Evolutionary conservation across 257 asterid species (phyloP).

Genomic region (Nicotiana tabacum): DNA sequence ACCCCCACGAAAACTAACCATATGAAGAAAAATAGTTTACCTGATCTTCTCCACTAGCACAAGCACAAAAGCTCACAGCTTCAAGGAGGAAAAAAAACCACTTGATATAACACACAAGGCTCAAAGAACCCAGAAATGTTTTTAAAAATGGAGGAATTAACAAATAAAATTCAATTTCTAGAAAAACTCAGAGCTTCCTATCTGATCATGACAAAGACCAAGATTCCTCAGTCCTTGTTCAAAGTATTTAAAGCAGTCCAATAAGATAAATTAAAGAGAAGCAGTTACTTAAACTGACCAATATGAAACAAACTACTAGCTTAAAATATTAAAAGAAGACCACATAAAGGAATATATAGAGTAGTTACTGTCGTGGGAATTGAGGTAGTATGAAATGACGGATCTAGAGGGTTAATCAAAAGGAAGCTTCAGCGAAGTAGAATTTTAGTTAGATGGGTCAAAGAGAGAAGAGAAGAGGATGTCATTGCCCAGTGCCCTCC

Average conservation of each 20-base stretch:
- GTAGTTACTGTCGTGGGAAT: neutral
- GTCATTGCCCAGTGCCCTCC: neutral
- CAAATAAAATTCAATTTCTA: neutral
- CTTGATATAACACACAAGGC: neutral
- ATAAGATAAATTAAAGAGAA: neutral
- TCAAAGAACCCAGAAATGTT: neutral
- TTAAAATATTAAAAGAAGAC: neutral
- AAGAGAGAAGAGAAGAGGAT: neutral
- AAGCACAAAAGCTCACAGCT: neutral
- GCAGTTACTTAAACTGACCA: no score
- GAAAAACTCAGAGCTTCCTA: neutral
- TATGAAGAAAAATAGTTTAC: neutral
- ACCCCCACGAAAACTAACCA: neutral
- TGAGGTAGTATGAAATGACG: neutral
- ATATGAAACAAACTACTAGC: no score
- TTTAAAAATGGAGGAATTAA: neutral
- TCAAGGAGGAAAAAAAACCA: neutral
- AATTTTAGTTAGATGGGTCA: neutral
- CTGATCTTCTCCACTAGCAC: neutral
- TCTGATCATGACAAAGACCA: neutral
- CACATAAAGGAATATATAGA: neutral
- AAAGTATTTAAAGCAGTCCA: neutral
- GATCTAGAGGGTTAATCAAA: neutral
- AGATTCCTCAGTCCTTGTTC: neutral
- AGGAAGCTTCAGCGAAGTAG: neutral